Base-by-base conservation (phyloP, 805 yeast species). In the Sporopachydermia quercuum region DNA sequence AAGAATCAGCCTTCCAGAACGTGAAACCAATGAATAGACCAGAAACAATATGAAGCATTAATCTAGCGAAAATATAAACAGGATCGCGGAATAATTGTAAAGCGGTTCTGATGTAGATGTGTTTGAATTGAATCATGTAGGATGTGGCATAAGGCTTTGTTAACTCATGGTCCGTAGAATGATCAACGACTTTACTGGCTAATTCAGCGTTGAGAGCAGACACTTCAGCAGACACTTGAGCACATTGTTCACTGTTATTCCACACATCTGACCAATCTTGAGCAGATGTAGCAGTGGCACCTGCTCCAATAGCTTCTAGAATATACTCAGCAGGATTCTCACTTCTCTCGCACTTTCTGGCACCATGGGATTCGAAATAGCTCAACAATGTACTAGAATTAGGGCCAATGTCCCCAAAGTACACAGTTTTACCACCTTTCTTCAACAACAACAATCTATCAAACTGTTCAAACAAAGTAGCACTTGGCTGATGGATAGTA, bases 291-390 rank as follows among this genome's bases (percentile, higher is more conserved):
- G 84, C 78, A 18, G 84, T 78, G 2, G 89, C 85, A 53, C 84
- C 87, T 23, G 89, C 87, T 44, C 89, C 89, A 55, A 81, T 76
- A 42, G 74, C 74, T 45, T 76, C 76, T 48, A 79, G 60, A 58
- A 78, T 75, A 62, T 78, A 79, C 56, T 78, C 87, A 23, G 86
- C 86, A 16, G 87, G 86, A 47, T 79, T 79, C 41, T 76, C 85
- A 30, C 61, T 57, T 8, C 56, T 56, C 23, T 61, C 65, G 62
- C 91, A 81, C 40, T 68, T 65, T 43, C 76, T 70, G 34, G 87
- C 85, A 27, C 94, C 82, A 53, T 77, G 60, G 47, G 67, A 67
- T 60, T 80, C 87, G 51, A 80, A 80, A 56, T 80, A 81, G 42
- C 64, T 55, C 36, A 76, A 70, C 56, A 81, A 63, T 2, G 75